Evolutionary conservation across 2,329 filamentous ascomycete species (phyloP), one percentile per base, ranked within the genome.

Genomic region (Sordariomycetes sp.): DNA sequence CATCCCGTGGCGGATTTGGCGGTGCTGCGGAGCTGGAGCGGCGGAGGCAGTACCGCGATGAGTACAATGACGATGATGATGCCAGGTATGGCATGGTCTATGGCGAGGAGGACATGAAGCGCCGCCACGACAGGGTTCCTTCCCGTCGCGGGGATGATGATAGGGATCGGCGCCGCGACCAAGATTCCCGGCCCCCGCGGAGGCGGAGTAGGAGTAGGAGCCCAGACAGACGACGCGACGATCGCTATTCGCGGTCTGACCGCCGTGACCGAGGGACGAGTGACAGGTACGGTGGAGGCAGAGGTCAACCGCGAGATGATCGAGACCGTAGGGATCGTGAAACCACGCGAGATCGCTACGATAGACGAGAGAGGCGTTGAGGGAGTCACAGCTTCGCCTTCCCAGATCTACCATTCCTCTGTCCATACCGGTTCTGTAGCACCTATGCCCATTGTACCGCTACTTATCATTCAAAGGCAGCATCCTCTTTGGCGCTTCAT

Each of bases 11-110:
- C 56, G 94, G 94, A 7, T 99, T 95, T 75, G 94, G 94, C 62
- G 94, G 94, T 59, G 89, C 97, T 35, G 82, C 85, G 58, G 86
- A 87, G 61, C 75, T 99, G 59, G 91, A 97, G 73, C 94, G 90
- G 76, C 87, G 89, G 72, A 82, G 87, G 58, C 94, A 97, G 64
- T 99, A 97, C 67, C 81, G 89, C 60, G 81, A 82, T n/a, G 79
- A 85, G 39, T 80, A 81, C 24, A 74, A 77, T 17, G 68, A 71
- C 58, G 52, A 54, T 20, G 53, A 25, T 25, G 36, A 22, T n/a
- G 48, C 15, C 24, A 52, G 28, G 25, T 95, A 95, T 66, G 79
- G 81, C 57, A 90, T 95, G 82, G 84, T 96, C 0, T 89, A 95
- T 67, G 86, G 89, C 60, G 84, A 86, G 57, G 80, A 86, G 56